phyloP scores from a whole-genome alignment of 1,139 yeast genomes.

The Yamadazyma songkhlaensis region DNA sequence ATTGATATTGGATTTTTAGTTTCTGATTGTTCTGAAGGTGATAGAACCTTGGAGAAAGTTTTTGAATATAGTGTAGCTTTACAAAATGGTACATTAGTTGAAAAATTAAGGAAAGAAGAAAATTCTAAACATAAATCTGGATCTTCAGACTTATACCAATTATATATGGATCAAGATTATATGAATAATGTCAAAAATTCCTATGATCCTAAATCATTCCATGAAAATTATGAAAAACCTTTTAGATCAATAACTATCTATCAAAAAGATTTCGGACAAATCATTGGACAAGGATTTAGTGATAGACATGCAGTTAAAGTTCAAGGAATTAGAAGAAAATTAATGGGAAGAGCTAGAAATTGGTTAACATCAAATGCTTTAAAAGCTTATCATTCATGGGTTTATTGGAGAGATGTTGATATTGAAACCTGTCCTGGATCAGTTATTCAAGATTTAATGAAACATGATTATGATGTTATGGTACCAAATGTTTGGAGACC shows the following conservation, averaged over 20 bases:
- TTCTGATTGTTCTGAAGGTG: conserved; percentile 77
- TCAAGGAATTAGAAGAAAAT: conserved; percentile 81
- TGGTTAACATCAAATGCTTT: conserved; percentile 79
- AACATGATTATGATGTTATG: conserved; percentile 68
- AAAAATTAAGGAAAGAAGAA: conserved; percentile 44
- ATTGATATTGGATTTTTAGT: conserved; percentile 85
- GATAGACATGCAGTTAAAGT: conserved; percentile 88
- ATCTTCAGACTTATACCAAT: conserved; percentile 58
- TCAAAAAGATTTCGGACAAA: conserved; percentile 82
- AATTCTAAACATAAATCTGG: conserved; percentile 36
- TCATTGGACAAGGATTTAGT: conserved; percentile 83
- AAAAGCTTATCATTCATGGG: conserved; percentile 89
- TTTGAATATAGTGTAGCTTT: conserved; percentile 63
- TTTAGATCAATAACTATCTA: conserved; percentile 75
- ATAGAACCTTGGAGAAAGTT: conserved; percentile 66
- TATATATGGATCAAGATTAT: conserved; percentile 69
- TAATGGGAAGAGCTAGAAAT: conserved; percentile 90
- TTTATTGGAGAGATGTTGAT: conserved; percentile 92
- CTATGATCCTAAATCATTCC: conserved; percentile 55
- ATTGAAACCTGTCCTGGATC: conserved; percentile 80
- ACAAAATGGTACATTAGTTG: conserved; percentile 67
- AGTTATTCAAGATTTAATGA: conserved; percentile 77
- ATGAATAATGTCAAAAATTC: conserved; percentile 55
- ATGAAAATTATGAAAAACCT: conserved; percentile 62
- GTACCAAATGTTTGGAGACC: conserved; percentile 95